Evolutionary conservation across 2,329 filamentous ascomycete genomes (phyloP), one percentile per base, ranked within the genome.

Genomic region (Ceratocystiopsis sp.): DNA sequence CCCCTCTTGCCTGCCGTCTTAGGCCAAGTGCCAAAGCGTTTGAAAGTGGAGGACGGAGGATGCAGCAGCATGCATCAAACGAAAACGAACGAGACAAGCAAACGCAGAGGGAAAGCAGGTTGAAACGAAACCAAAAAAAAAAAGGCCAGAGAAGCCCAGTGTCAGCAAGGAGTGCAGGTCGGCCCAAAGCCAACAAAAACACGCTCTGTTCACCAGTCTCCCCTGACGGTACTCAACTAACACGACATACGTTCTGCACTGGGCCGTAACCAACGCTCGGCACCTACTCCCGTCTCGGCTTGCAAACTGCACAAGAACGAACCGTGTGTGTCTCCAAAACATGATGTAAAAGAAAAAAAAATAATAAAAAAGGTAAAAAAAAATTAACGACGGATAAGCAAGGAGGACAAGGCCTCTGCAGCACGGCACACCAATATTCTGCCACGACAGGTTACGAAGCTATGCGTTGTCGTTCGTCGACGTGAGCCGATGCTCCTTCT

Each of bases 401-500:
- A 42, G 36, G 40, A 40, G 37, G 42, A 29, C 33, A 38, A 38
- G 38, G 33, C 46, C 46, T 45, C 48, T 18, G 38, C 43, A 19
- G 29, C 9, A 29, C 19, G 18, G 38, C 38, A 36, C 43, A 48
- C 39, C 45, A 41, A 45, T 41, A 37, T 42, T 18, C 44, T 46
- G 48, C 46, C 46, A 49, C 48, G 48, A 49, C 44, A 42, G 40
- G 16, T 42, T 13, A 43, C 40, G 14, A 41, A 16, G 25, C 37
- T 42, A 34, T 12, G 42, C 35, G 42, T 35, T 39, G 35, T 38
- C 39, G 41, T 40, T 33, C 39, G 41, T 40, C 21, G n/a, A 44
- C 41, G 41, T 45, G 48, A 45, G 40, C 45, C 46, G 43, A 45
- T 40, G 37, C 32, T 38, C 17, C 14, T 16, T 42, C 18, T 34